Base-by-base conservation (phyloP, 495 filamentous ascomycete genomes). In the Lophiostoma macrostomum region DNA sequence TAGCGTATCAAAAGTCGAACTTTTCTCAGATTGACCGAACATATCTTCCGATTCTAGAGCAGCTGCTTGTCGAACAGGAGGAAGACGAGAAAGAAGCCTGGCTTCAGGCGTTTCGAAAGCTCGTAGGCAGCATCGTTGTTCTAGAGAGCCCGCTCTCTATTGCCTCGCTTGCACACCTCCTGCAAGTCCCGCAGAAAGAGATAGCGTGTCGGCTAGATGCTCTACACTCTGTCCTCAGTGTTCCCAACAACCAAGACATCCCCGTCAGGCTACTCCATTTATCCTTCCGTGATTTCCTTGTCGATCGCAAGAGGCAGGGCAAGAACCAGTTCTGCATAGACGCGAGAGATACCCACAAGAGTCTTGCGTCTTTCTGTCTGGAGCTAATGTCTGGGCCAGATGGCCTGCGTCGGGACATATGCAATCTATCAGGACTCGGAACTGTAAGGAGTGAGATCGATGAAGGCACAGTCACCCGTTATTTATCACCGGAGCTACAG, bases 281-380 rank as follows among this genome's bases (percentile, higher is more conserved):
- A 19, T 78, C 74, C 20, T 76, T 81, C 50, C 73, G 72, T 31
- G 74, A 80, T 53, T 79, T 74, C 52, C 70, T 81, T n/a, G 39
- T 79, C 34, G 64, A 74, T n/a, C n/a, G n/a, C 55, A 30, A 38
- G 63, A 19, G 62, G 58, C 44, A 67, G 38, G 29, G 34, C 6
- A 65, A 70, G 56, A 47, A 35, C 24, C 40, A 20, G 22, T 74
- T 74, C 60, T 69, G 63, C 59, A 57, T 76, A 29, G 61, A 76
- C 50, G 65, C 73, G 56, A 59, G 54, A 54, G 25, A 55, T 53
- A 57, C 58, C 3, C 63, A 76, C 50, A 28, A 64, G 22, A 58
- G 34, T 24, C 50, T 78, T 42, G 65, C 60, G 23, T 48, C 34
- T 48, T 24, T 39, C 14, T 77, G 65, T 50, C 64, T 77, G 42